Conservation (phyloP, 805 yeast species). For the Zygoascus ofunaensis region DNA sequence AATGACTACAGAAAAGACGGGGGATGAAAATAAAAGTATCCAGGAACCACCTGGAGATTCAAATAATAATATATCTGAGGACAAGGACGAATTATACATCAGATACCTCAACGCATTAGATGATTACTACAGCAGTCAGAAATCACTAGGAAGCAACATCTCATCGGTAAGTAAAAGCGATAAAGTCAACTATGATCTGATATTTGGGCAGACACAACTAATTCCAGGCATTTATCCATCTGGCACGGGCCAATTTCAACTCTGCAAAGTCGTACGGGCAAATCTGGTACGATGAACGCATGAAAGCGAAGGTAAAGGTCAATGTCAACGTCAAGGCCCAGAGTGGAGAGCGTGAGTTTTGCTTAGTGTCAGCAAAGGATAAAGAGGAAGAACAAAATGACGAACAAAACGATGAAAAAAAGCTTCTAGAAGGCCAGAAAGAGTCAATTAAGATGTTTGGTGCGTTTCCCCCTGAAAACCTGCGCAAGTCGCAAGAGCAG, state of each 20-base stretch:
- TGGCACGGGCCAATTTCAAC: constrained; percentile 40
- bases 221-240: constrained; percentile 32
- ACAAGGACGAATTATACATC: constrained; percentile 1
- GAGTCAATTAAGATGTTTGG: constrained; percentile 42
- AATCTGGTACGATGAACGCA: constrained; percentile 34
- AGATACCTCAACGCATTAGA: constrained; percentile 12
- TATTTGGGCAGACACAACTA: not conserved
- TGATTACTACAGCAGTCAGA: constrained; percentile 7
- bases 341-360: not conserved
- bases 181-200: not conserved
- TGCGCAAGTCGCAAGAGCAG: constrained; percentile 32
- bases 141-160: constrained; percentile 1
- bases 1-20: no score
- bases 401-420: constrained; percentile 7
- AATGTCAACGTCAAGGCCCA: not conserved
- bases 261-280: constrained; percentile 28
- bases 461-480: constrained; percentile 36
- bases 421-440: not conserved
- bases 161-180: constrained; percentile 7
- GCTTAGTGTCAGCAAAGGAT: not conserved
- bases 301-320: constrained; percentile 22
- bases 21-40: no score
- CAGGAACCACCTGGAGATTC: no score
- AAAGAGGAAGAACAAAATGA: constrained; percentile 8
- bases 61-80: no score